Percentiles rank a stretch among this genome's conserved stretches.
These are phyloP conservation scores for Botryotinia calthae DNA, from an alignment of 2,329 filamentous ascomycete species.

Conservation along the genomic window DNA sequence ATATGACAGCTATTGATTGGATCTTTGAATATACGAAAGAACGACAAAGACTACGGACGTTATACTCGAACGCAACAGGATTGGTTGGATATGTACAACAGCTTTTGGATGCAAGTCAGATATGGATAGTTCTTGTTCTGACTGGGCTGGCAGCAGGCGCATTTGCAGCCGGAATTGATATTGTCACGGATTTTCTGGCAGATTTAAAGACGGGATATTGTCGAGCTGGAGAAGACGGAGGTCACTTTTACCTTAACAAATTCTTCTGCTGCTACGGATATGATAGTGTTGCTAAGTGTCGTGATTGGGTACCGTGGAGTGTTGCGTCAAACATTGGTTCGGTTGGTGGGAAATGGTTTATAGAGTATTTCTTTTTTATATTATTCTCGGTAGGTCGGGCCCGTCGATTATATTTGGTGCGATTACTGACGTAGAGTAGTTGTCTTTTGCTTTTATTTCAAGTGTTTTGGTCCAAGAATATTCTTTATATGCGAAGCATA, in stretches of 20 bases:
- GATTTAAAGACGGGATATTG: conserved; percentile 92
- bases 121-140: conserved; percentile 84
- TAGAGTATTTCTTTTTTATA: conserved; percentile 86
- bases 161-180: conserved; percentile 84
- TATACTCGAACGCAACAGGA: conserved; percentile 67
- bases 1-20: conserved; percentile 98
- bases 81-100: conserved; percentile 70
- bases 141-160: conserved; percentile 81
- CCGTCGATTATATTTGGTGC: neutral
- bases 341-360: conserved; percentile 69
- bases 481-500: conserved; percentile 85
- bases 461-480: conserved; percentile 80
- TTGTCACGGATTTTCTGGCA: conserved; percentile 88
- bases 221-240: conserved; percentile 70
- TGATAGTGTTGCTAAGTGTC: conserved; percentile 76
- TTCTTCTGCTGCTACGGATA: conserved; percentile 93
- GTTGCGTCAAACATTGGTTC: conserved; percentile 66
- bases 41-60: conserved; percentile 76
- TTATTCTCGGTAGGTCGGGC: conserved; percentile 67
- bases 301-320: conserved; percentile 86
- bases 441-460: conserved; percentile 74
- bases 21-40: conserved; percentile 99
- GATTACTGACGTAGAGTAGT: conserved; percentile 44
- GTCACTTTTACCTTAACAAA: conserved; percentile 86
- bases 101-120: conserved; percentile 79